Evolutionary conservation across 371 early-diverging fungal species (phyloP), one percentile per base, ranked within the genome.

Genomic region (Rhizoclosmatium hyalinum): DNA sequence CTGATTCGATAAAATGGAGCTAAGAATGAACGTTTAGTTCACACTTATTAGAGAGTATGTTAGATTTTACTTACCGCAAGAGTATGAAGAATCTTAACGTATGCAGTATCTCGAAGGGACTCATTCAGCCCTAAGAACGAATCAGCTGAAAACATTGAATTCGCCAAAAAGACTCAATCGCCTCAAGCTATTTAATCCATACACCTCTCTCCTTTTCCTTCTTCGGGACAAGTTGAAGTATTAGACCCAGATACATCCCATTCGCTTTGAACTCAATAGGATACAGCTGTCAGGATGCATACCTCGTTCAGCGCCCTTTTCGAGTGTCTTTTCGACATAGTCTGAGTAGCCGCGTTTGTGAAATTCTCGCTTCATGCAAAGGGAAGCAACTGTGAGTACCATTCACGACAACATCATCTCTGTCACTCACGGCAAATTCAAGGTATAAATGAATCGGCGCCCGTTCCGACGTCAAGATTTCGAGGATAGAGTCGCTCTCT

Each of bases 391-490:
- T 3, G 3, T 45, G 54, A 17, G 14, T 2, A 42, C 56, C 61
- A 21, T 21, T 17, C 41, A 56, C 17, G 50, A 50, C 50, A 50
- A 17, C 17, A 6, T 50, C 17, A 17, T 50, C 12, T 50, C 17
- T 50, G 50, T 14, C 32, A 75, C 82, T 74, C 88, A 93, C 93
- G 42, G 95, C 94, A 77, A 95, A 90, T 66, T 90, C 84, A 45
- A 93, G 80, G 80, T 93, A 95, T 76, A 94, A 89, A 55, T 86
- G 81, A 41, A 93, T 84, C 2, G 92, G 89, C 21, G 88, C 91
- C 57, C 83, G 82, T 76, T 95, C 95, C 66, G 90, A 86, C 50
- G 85, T 89, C 56, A 96, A 88, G 71, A 96, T 94, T 57, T 90
- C 89, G 58, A 93, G 91, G 44, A 96, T 87, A 66, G 92, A 92